A percentile compares a stretch with the other conserved stretches of the same genome.
These are phyloP conservation scores for Pythium pyrilobum DNA, from an alignment of 352 stramenopile species.

Conservation along the genomic window DNA sequence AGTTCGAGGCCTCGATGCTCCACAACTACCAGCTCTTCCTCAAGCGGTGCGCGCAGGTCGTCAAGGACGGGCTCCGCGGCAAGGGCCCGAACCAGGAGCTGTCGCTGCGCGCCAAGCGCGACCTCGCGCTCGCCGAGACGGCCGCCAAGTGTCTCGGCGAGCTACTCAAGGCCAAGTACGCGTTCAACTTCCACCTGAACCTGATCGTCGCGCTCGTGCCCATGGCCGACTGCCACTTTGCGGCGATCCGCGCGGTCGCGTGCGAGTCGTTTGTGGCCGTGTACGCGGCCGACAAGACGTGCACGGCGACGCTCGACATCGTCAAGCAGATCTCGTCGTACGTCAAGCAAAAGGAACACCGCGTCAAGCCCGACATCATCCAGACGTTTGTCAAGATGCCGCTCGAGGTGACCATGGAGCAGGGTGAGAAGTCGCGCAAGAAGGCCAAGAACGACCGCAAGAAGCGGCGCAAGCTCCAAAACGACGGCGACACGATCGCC, in stretches of 20 bases:
- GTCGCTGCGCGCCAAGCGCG: conserved; percentile 27
- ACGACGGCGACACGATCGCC: conserved; percentile 82
- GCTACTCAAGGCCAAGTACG: conserved; percentile 77
- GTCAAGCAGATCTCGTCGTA: conserved; percentile 82
- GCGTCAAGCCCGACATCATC: conserved; percentile 72
- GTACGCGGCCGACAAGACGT: conserved; percentile 74
- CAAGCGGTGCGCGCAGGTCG: conserved; percentile 64
- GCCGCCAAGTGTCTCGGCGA: conserved; percentile 69
- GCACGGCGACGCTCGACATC: conserved; percentile 56
- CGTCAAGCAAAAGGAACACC: conserved; percentile 81
- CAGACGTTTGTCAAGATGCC: conserved; percentile 72
- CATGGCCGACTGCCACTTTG: conserved; percentile 64
- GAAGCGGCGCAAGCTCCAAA: conserved; percentile 72
- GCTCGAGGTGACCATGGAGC: conserved; percentile 83
- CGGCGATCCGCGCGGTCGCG: conserved; percentile 40
- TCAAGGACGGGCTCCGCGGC: conserved; percentile 50
- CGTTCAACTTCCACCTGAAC: conserved; percentile 86
- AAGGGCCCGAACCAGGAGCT: conserved; percentile 44
- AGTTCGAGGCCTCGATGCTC: conserved; percentile 70
- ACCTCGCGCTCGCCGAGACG: conserved; percentile 61
- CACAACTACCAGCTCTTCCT: conserved; percentile 83
- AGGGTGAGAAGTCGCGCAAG: conserved; percentile 71
- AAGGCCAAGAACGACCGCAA: conserved; percentile 81
- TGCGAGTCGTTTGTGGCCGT: conserved; percentile 68
- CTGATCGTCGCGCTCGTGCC: conserved; percentile 78